Base-by-base conservation (phyloP, 176 grass and related monocot genomes). In the Carex littledalei region DNA sequence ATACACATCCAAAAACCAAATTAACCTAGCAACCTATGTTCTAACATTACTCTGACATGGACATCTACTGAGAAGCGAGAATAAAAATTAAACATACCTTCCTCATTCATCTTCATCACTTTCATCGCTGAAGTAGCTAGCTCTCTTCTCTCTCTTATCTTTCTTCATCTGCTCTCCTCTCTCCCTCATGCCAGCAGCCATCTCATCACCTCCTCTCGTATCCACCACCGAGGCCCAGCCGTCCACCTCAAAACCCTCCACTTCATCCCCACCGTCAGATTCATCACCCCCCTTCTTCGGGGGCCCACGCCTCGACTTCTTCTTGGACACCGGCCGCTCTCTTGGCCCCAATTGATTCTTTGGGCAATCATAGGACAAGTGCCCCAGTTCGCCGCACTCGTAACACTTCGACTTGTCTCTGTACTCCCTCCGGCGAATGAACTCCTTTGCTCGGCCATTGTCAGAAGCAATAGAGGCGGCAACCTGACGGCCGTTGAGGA, bases 311-410 rank as follows among this genome's bases (percentile, higher is more conserved):
- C 90, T 34, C 80, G 88, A 86, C 6, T 80, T 73, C 29, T 87
- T 91, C 72, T 92, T 90, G 0, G 91, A 85, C 22, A 83, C 65
- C 0, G 96, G 93, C n/a, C 85, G 87, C 81, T 99, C 96, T 15
- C 96, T 90, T 5, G 93, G 87, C 0, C 96, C 93, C 45, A 99
- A 90, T 86, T 95, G 93, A 77, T 95, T 99, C 60, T 90, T 90
- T 8, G 96, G 93, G 85, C 96, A 99, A 88, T 99, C 93, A 87
- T 99, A 95, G 4, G 96, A 99, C 61, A 99, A 92, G 81, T 99
- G 96, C 3, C 93, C 91, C 39, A 86, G 88, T 16, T 91, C 89
- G 20, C 93, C 90, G 78, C 96, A 95, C 85, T 99, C 96, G 17
- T 95, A 99, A 89, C 96, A 94, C 31, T 87, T 80, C 1, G 91